Evolutionary conservation across 164 flowering plant genomes (phyloP).

Genomic region (Stephania japonica): DNA sequence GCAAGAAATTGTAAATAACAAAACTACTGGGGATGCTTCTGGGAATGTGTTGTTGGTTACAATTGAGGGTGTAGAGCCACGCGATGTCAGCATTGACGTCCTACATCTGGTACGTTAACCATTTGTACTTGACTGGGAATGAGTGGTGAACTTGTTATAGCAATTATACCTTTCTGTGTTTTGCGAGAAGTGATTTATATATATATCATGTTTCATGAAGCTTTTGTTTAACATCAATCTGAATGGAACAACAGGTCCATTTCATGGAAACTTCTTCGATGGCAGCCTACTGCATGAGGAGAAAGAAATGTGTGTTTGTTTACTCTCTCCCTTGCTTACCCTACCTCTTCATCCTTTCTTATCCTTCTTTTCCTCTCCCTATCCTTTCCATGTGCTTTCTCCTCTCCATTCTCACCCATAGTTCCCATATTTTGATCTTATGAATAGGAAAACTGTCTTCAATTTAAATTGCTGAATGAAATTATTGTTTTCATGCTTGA

Average conservation of each 20-base stretch:
- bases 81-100: conserved; percentile 93
- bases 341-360: conserved; percentile 66
- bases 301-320: conserved; percentile 98
- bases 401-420: conserved; percentile 24
- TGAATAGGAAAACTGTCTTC: conserved; percentile 6
- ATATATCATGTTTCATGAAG: conserved; percentile 34
- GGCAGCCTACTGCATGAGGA: conserved; percentile 93
- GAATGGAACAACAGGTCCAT: conserved; percentile 97
- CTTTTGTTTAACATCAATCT: conserved; percentile 72
- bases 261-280: conserved; percentile 79
- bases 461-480: background rate
- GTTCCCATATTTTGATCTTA: conserved; percentile 8
- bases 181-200: conserved; percentile 17
- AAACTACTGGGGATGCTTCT: conserved; percentile 82
- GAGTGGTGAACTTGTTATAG: conserved; percentile 15
- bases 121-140: conserved; percentile 6
- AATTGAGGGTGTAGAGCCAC: conserved; percentile 82
- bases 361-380: conserved; percentile 35
- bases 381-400: conserved; percentile 30
- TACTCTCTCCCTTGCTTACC: conserved; percentile 82
- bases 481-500: background rate
- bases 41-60: conserved; percentile 96
- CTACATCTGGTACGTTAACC: conserved; percentile 78
- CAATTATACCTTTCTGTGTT: background rate
- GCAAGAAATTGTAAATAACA: conserved; percentile 94